Percentiles rank a stretch among this genome's conserved stretches.
phyloP scores from a whole-genome alignment of 1,139 yeast genomes.

The Candida labiduridarum region DNA sequence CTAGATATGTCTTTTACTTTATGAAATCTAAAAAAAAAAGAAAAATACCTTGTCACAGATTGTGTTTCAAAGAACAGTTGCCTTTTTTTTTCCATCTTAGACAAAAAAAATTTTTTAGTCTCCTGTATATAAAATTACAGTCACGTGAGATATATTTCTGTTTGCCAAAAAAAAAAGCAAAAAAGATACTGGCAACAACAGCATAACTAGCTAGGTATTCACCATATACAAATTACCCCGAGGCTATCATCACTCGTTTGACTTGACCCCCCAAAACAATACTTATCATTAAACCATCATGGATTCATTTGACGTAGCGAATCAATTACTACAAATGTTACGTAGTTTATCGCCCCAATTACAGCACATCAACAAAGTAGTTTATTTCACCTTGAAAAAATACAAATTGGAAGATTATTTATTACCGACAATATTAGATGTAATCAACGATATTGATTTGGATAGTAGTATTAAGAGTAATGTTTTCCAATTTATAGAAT shows the following conservation, averaged over 20 bases:
- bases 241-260: not conserved
- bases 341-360: constrained; percentile 64
- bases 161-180: not conserved
- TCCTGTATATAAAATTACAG: not conserved
- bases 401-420: constrained; percentile 70
- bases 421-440: constrained; percentile 69
- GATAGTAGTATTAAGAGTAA: constrained; percentile 68
- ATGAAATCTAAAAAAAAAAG: constrained; percentile 1
- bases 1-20: not conserved
- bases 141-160: constrained; percentile 1
- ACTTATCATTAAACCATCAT: constrained; percentile 27
- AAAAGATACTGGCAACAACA: not conserved
- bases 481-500: constrained; percentile 69
- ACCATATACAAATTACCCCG: not conserved
- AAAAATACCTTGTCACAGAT: constrained; percentile 3
- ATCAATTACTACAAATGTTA: constrained; percentile 66
- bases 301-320: constrained; percentile 82
- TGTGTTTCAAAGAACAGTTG: constrained; percentile 4
- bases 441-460: constrained; percentile 48
- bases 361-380: constrained; percentile 55
- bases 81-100: not conserved
- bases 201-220: not conserved
- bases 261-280: no score
- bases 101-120: not conserved
- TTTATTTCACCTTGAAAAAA: constrained; percentile 61